A percentile compares a stretch with the other conserved stretches of the same genome.
Evolutionary conservation across 805 yeast genomes (phyloP).

Genomic region (Grigorovia jiainica): DNA sequence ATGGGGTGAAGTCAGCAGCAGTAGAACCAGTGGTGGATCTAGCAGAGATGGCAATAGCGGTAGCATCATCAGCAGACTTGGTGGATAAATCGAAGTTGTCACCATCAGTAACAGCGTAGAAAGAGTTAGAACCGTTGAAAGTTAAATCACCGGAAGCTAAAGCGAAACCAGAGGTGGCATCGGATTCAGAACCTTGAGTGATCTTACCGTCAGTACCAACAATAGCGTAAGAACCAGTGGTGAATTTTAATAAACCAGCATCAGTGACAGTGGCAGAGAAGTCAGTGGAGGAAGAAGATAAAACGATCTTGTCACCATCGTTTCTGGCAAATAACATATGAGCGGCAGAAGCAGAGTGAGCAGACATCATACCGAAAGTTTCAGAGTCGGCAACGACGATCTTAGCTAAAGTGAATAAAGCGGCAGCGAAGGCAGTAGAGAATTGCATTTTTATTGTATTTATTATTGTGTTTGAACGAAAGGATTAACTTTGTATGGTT

Average conservation of each 20-base stretch:
- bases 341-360: conserved; percentile 28
- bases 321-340: conserved; percentile 2
- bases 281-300: conserved; percentile 10
- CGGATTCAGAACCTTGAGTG: conserved; percentile 16
- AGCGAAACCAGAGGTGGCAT: conserved; percentile 31
- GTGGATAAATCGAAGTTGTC: conserved; percentile 21
- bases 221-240: conserved; percentile 25
- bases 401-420: conserved; percentile 21
- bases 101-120: conserved; percentile 31
- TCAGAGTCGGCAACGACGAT: conserved; percentile 30
- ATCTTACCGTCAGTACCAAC: conserved; percentile 18
- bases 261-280: conserved; percentile 24
- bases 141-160: conserved; percentile 32
- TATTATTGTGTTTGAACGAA: background rate
- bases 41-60: conserved; percentile 15
- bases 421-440: conserved; percentile 14
- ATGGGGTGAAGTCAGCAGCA: conserved; percentile 9
- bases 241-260: conserved; percentile 25
- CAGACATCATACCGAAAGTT: conserved; percentile 26
- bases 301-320: conserved; percentile 12
- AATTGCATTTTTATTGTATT: conserved; percentile 5
- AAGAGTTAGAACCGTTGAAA: conserved; percentile 28
- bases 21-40: conserved; percentile 4
- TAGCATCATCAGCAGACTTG: conserved; percentile 16
- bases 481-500: background rate